Evolutionary conservation across 2,329 filamentous ascomycete genomes (phyloP), one percentile per base, ranked within the genome.

Genomic region (Alternaria infectoria): DNA sequence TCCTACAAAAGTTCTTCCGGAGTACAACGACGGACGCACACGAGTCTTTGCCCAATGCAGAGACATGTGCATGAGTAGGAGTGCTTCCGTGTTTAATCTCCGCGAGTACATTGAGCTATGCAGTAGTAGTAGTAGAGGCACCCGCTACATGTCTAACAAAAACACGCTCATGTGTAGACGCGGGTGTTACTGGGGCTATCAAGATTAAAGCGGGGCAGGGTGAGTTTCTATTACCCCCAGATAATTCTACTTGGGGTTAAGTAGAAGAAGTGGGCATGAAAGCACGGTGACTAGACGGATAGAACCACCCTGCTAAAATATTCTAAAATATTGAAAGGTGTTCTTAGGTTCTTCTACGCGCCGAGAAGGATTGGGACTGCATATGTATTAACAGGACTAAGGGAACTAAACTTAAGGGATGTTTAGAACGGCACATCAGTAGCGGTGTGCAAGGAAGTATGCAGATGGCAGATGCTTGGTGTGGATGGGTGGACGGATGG

Each of bases 201-300:
- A 9, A 40, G 15, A 1, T 40, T 40, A 40, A 40, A 40, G 36
- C 36, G 36, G 36, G 36, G 36, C 52, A 10, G 5, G 8, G 12
- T 25, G 26, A 32, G 11, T 55, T 45, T 55, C 40, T 30, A 55
- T 55, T 55, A 55, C 56, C 56, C 46, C 56, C 46, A 44, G 46
- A 51, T 32, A 55, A 55, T n/a, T 45, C 52, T 25, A 28, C 12
- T 30, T 36, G 13, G 13, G 1, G 30, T 36, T 36, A 36, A 36
- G 13, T 36, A 32, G 30, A 12, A 32, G 30, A 32, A 32, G 30
- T 11, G 30, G 30, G 30, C 30, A 32, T 12, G 30, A 49, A 28
- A 25, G 21, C n/a, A 12, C 23, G 10, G 3, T 15, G 13, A 36
- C 30, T 36, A 36, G 30, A 36, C 12, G 30, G 28, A 30, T 30